Conservation (phyloP, 208 protist species). For the Crithidia sp. region DNA sequence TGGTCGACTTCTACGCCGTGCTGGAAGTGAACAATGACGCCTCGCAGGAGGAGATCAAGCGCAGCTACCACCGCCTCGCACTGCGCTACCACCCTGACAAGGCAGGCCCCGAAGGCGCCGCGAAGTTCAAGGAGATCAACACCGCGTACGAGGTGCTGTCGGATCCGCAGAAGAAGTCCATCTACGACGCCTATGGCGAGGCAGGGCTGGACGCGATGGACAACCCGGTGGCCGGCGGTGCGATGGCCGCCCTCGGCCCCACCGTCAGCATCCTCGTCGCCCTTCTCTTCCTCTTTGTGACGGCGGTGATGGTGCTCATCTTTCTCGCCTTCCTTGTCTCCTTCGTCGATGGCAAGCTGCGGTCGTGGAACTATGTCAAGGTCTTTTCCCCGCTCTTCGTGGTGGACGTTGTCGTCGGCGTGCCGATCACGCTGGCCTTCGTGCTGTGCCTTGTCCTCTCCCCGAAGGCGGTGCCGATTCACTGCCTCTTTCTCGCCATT, state of each 20-base stretch:
- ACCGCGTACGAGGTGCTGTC: constrained; percentile 97
- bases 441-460: constrained; percentile 28
- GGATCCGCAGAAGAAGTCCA: constrained; percentile 66
- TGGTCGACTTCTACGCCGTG: constrained; percentile 70
- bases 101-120: constrained; percentile 61
- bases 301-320: constrained; percentile 47
- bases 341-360: constrained; percentile 51
- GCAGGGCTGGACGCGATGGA: constrained; percentile 50
- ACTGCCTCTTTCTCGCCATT: constrained; percentile 24
- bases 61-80: constrained; percentile 77
- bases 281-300: constrained; percentile 26
- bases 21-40: constrained; percentile 73
- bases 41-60: constrained; percentile 82
- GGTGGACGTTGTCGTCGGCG: constrained; percentile 42
- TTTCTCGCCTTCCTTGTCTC: constrained; percentile 65
- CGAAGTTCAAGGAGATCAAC: constrained; percentile 84
- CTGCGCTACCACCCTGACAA: constrained; percentile 91
- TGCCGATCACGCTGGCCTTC: constrained; percentile 32
- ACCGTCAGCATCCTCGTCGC: constrained; percentile 24
- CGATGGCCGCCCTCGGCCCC: constrained; percentile 25
- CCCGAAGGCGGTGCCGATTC: constrained; percentile 17
- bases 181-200: constrained; percentile 75
- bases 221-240: constrained; percentile 40
- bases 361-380: constrained; percentile 76
- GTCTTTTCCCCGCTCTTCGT: constrained; percentile 75